These are phyloP conservation scores for Didymella keratinophila DNA, from an alignment of 2,329 filamentous ascomycete genomes.

Conservation along the genomic window DNA sequence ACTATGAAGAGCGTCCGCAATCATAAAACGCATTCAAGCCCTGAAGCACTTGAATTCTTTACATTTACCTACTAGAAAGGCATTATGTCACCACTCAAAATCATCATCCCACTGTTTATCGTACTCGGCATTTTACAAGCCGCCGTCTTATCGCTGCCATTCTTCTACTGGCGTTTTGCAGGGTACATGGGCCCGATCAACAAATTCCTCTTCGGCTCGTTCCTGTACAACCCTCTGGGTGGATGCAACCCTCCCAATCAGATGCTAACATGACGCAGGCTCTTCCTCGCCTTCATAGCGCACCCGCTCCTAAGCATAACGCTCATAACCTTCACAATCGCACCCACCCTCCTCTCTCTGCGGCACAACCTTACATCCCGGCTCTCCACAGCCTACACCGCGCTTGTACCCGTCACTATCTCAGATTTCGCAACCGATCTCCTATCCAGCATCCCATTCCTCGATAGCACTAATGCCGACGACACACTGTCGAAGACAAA, in stretches of 20 bases:
- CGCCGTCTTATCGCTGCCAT: neutral
- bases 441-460: neutral
- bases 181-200: neutral
- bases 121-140: constrained; percentile 8
- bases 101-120: constrained; percentile 4
- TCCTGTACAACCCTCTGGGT: neutral
- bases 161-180: constrained; percentile 6
- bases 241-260: too few relatives aligned
- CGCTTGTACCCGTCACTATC: neutral
- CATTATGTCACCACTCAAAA: neutral
- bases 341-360: constrained; percentile 7
- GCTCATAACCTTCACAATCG: constrained; percentile 15
- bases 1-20: neutral
- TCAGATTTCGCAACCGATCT: neutral
- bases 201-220: neutral
- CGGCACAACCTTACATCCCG: neutral
- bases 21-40: neutral
- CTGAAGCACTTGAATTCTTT: neutral
- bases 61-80: neutral
- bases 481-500: neutral
- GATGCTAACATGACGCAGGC: neutral
- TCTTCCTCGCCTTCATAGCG: constrained; percentile 3
- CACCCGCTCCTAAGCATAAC: constrained; percentile 7
- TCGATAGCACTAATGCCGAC: neutral
- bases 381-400: neutral